Evolutionary conservation across 2,329 filamentous ascomycete species (phyloP).

Genomic region (Alternaria brassicicola): DNA sequence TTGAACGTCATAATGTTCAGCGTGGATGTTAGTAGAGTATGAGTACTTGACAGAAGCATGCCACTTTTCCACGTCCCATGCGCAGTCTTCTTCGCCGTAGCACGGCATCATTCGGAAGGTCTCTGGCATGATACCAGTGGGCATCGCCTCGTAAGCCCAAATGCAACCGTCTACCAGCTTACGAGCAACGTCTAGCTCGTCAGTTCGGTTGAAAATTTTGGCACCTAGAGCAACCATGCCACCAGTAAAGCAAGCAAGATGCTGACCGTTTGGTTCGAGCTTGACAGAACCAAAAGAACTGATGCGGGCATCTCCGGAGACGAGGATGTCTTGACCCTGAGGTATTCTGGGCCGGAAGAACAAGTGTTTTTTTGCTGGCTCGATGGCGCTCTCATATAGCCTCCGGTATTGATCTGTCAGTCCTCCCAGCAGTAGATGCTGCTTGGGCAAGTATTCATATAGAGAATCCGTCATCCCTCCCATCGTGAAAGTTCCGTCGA

Average conservation of each 20-base stretch:
- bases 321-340: conserved; percentile 70
- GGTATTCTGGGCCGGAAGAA: conserved; percentile 79
- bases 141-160: conserved; percentile 59
- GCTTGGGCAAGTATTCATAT: conserved; percentile 65
- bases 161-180: conserved; percentile 62
- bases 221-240: conserved; percentile 62
- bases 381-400: conserved; percentile 72
- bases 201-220: conserved; percentile 57
- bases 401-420: conserved; percentile 72
- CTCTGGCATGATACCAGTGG: conserved; percentile 62
- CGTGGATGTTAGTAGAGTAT: conserved; percentile 18
- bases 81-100: conserved; percentile 47
- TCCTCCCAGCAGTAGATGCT: conserved; percentile 79
- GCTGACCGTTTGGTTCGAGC: conserved; percentile 54
- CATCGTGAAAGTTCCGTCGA: conserved; percentile 55
- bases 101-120: conserved; percentile 54
- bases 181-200: conserved; percentile 57
- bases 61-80: conserved; percentile 53
- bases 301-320: conserved; percentile 64
- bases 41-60: conserved; percentile 47
- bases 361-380: conserved; percentile 72
- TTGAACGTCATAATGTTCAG: conserved; percentile 22
- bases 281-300: conserved; percentile 53
- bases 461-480: conserved; percentile 63
- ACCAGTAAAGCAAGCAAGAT: conserved; percentile 61